Conservation (phyloP, 257 asterid species). For the Asclepias syriaca region DNA sequence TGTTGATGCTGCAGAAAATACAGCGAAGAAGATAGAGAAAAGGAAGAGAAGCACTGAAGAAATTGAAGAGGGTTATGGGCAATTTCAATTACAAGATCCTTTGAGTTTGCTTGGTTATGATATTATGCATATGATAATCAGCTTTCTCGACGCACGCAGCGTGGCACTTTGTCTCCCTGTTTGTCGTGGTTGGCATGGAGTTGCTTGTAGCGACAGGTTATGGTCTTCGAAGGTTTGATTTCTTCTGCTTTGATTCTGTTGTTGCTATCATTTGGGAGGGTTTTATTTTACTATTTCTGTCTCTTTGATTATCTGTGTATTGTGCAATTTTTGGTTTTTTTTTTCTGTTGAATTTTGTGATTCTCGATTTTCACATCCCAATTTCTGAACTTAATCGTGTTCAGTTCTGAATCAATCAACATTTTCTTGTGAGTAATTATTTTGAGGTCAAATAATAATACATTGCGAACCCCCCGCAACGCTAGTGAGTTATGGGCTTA, state of each 20-base stretch:
- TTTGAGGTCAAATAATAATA: too few relatives aligned
- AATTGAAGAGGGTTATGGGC: not conserved
- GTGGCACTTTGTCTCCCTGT: constrained; percentile 55
- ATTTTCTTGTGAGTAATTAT: too few relatives aligned
- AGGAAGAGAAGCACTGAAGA: not conserved
- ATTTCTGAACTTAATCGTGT: too few relatives aligned
- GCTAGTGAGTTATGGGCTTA: too few relatives aligned
- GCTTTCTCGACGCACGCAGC: constrained; percentile 67
- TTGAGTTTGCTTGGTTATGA: constrained; percentile 47
- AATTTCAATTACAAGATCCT: constrained; percentile 36
- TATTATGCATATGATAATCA: constrained; percentile 49
- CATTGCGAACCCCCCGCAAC: too few relatives aligned
- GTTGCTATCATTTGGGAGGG: not conserved
- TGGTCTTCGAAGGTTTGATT: constrained; percentile 63
- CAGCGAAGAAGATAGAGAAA: constrained; percentile 7
- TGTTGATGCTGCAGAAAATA: constrained; percentile 1
- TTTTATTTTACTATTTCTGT: not conserved
- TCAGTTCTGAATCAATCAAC: too few relatives aligned
- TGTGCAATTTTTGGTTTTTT: not conserved
- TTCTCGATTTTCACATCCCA: too few relatives aligned
- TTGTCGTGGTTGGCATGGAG: constrained; percentile 51
- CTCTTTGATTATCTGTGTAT: not conserved
- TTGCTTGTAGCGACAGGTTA: constrained; percentile 55
- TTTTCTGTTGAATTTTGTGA: too few relatives aligned
- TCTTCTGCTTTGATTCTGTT: not conserved